Percentiles rank a stretch among this genome's conserved stretches.
Conservation (phyloP, 2,329 filamentous ascomycete genomes). For the Elsinoe perseae region DNA sequence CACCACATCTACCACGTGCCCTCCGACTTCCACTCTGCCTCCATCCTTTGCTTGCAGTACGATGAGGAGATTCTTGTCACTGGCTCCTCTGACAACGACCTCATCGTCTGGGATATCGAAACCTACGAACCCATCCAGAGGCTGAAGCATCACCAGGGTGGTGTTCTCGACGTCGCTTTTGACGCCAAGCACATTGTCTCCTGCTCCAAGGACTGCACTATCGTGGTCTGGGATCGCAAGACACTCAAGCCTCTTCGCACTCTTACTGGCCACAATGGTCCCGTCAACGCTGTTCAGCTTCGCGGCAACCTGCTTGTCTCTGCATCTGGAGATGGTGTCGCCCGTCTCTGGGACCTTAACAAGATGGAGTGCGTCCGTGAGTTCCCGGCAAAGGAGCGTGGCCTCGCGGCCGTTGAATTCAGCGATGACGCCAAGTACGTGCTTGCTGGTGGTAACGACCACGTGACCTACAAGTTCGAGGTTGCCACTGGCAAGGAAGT, state of each 20-base stretch:
- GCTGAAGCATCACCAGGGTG: conserved; percentile 70
- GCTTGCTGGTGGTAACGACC: conserved; percentile 89
- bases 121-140: conserved; percentile 73
- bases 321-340: conserved; percentile 85
- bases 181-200: conserved; percentile 90
- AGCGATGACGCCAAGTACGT: conserved; percentile 91
- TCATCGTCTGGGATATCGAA: conserved; percentile 83
- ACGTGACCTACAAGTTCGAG: conserved; percentile 93
- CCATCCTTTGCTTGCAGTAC: conserved; percentile 90
- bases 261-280: conserved; percentile 76
- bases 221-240: conserved; percentile 86
- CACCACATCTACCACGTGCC: conserved; percentile 42
- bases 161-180: conserved; percentile 89
- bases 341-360: conserved; percentile 92
- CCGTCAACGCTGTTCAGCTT: conserved; percentile 93
- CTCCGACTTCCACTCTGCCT: conserved; percentile 69
- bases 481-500: conserved; percentile 81
- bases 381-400: conserved; percentile 83
- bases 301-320: conserved; percentile 88
- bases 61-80: conserved; percentile 90
- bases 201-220: conserved; percentile 90
- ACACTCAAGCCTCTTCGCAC: conserved; percentile 70
- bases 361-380: conserved; percentile 84
- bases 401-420: conserved; percentile 92
- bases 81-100: conserved; percentile 83